phyloP scores from a whole-genome alignment of 1,284 basidiomycete species.

The Mycosarcoma mackinlayi region DNA sequence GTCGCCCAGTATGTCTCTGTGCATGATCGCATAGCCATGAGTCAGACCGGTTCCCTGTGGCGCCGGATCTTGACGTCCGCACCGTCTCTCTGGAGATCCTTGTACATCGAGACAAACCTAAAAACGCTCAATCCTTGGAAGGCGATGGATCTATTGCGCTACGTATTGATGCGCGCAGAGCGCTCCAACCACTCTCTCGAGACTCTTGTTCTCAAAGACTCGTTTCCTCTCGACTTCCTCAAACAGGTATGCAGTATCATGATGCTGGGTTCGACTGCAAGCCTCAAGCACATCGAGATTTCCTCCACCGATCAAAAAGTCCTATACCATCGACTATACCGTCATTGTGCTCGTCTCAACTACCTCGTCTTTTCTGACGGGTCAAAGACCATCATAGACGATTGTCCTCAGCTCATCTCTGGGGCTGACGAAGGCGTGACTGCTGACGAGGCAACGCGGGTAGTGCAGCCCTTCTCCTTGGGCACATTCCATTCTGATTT shows the following conservation, averaged over 20 bases:
- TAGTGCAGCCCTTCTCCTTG: constrained; percentile 4
- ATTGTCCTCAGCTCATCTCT: background rate
- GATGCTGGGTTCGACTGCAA: constrained; percentile 7
- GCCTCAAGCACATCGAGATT: constrained; percentile 15
- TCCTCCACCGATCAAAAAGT: background rate
- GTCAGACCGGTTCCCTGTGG: constrained; percentile 20
- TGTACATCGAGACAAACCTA: background rate
- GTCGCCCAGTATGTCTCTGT: constrained; percentile 12
- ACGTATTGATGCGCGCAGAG: constrained; percentile 2
- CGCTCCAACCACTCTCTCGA: constrained; percentile 20
- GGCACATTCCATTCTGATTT: no score
- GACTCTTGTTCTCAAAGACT: background rate
- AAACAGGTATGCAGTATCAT: constrained; percentile 1
- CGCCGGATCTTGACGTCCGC: constrained; percentile 4
- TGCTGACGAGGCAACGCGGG: background rate
- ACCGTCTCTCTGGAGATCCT: constrained; percentile 9
- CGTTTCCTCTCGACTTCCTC: constrained; percentile 1
- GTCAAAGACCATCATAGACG: background rate
- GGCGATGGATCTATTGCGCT: constrained; percentile 6
- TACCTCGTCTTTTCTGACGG: background rate
- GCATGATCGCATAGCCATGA: constrained; percentile 1
- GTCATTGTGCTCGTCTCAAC: constrained; percentile 14
- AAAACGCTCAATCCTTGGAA: background rate
- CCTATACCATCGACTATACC: constrained; percentile 15
- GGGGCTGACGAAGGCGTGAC: background rate